A percentile compares a stretch with the other conserved stretches of the same genome.
These are phyloP conservation scores for Rubroshorea leprosula DNA, from an alignment of 345 rosid species.

Conservation along the genomic window DNA sequence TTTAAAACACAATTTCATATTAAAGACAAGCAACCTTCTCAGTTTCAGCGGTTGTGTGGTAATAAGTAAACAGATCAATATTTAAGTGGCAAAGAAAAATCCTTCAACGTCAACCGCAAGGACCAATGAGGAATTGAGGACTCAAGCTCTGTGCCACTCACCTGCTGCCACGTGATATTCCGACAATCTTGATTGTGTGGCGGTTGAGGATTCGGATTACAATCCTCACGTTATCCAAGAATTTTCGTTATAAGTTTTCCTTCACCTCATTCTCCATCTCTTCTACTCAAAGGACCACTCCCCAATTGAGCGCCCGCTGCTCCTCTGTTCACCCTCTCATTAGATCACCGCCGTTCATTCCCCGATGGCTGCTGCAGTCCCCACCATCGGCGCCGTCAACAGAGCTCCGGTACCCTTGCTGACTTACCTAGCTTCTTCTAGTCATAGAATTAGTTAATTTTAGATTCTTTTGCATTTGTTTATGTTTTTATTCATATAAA, in stretches of 20 bases:
- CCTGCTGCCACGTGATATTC: slow-evolving; percentile 33
- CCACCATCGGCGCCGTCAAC: slow-evolving; percentile 76
- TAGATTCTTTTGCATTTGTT: too few species aligned
- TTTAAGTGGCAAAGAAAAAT: slow-evolving; percentile 27
- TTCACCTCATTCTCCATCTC: not conserved
- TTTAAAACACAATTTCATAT: not conserved
- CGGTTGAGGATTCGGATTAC: slow-evolving; percentile 15
- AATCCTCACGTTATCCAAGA: slow-evolving; percentile 15
- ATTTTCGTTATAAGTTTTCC: slow-evolving; percentile 20
- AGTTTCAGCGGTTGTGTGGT: slow-evolving; percentile 8
- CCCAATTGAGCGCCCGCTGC: not conserved
- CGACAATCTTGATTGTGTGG: slow-evolving; percentile 47
- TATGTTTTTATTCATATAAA: not conserved
- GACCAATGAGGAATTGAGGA: not conserved
- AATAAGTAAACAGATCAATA: not conserved
- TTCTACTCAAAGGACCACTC: slow-evolving; percentile 7
- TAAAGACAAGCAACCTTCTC: not conserved
- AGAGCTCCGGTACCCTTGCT: slow-evolving; percentile 48
- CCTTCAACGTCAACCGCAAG: slow-evolving; percentile 15
- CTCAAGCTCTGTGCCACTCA: slow-evolving; percentile 1
- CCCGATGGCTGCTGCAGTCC: slow-evolving; percentile 69
- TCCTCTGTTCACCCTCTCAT: not conserved
- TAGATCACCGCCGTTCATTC: not conserved
- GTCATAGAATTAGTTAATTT: too few species aligned
- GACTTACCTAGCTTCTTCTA: not conserved